A percentile compares a stretch with the other conserved stretches of the same genome.
These are phyloP conservation scores for Scenedesmus sp. DNA, from an alignment of 163 green algal species.

Conservation along the genomic window DNA sequence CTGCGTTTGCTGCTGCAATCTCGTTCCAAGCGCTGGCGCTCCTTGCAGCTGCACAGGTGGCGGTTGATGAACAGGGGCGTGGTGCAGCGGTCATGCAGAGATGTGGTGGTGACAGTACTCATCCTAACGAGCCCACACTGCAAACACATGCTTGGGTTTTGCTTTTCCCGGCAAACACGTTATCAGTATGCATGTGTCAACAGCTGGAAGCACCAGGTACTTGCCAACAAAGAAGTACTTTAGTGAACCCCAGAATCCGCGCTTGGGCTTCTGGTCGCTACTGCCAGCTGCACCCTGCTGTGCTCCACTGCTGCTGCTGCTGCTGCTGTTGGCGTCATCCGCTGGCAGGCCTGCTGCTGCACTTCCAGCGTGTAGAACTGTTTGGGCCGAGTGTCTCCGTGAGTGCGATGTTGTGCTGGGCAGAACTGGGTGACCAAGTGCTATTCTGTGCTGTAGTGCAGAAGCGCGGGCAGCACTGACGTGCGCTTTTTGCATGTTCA, in stretches of 20 bases:
- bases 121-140: no score
- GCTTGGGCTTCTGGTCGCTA: conserved; percentile 4
- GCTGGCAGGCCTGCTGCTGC: not conserved
- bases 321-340: conserved; percentile 10
- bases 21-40: no score
- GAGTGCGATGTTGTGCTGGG: not conserved
- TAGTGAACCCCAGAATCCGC: not conserved
- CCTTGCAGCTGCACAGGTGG: not conserved
- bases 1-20: no score
- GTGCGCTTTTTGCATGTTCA: not conserved
- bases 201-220: not conserved
- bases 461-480: not conserved
- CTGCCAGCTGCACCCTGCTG: not conserved
- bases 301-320: conserved; percentile 16
- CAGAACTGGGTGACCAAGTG: not conserved
- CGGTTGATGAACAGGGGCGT: no score
- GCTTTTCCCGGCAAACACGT: no score
- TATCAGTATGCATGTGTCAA: not conserved
- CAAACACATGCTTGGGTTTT: not conserved
- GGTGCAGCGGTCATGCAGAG: no score
- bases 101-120: no score
- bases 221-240: conserved; percentile 51
- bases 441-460: not conserved
- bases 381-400: not conserved
- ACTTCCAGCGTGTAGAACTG: not conserved